These are phyloP conservation scores for Globisporangium nunn DNA, from an alignment of 352 stramenopile species.

Conservation along the genomic window DNA sequence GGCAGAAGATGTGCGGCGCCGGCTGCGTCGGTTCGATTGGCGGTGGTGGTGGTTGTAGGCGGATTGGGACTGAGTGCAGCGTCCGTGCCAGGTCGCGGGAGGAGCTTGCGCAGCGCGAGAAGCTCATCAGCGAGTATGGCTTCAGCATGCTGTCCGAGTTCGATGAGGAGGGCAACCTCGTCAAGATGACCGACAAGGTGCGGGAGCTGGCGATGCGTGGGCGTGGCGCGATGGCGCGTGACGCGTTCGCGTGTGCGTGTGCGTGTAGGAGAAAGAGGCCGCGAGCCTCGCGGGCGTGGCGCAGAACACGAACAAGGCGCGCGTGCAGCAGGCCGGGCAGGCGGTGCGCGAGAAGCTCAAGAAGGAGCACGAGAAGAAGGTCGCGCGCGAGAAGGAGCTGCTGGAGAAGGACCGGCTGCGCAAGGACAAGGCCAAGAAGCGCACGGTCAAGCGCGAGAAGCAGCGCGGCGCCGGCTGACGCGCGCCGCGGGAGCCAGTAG, in stretches of 20 bases:
- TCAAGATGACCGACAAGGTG: conserved; percentile 69
- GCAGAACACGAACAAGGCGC: conserved; percentile 39
- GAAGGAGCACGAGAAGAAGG: conserved; percentile 49
- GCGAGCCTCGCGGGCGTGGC: conserved; percentile 16
- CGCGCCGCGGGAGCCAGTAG: too few relatives aligned
- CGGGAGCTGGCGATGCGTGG: neutral
- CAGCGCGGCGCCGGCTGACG: conserved; percentile 33
- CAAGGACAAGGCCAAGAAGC: conserved; percentile 53
- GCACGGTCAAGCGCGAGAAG: conserved; percentile 55
- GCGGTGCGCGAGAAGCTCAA: conserved; percentile 47
- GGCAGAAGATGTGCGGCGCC: conserved; percentile 47
- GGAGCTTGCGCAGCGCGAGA: conserved; percentile 59
- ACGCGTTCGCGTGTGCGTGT: neutral
- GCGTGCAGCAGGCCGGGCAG: conserved; percentile 30
- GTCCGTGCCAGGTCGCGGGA: conserved; percentile 28
- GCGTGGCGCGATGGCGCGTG: too few relatives aligned
- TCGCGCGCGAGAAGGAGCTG: conserved; percentile 47
- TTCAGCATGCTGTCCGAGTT: conserved; percentile 76
- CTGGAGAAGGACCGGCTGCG: conserved; percentile 35
- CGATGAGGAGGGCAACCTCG: conserved; percentile 78
- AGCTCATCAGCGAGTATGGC: conserved; percentile 76
- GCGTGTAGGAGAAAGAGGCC: conserved; percentile 26
- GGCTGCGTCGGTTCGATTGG: neutral
- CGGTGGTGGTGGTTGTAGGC: neutral
- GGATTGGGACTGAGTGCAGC: neutral